Percentiles rank a stretch among this genome's conserved stretches.
Evolutionary conservation across 257 asterid species (phyloP).

Genomic region (Scutellaria baicalensis): DNA sequence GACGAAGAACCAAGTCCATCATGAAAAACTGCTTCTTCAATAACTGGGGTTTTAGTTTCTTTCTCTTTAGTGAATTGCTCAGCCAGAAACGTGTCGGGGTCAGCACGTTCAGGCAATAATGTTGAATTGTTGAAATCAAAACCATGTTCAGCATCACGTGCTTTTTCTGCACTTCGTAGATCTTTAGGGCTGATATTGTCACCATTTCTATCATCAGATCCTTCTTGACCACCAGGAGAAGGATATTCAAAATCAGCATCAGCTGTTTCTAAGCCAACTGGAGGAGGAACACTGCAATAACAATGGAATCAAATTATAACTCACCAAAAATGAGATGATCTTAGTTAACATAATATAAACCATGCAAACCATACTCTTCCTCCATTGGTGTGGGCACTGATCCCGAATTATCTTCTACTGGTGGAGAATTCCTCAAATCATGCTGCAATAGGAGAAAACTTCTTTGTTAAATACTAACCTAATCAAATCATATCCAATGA

Average conservation of each 20-base stretch:
- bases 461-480: background rate
- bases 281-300: slow-evolving; percentile 44
- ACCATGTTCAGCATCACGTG: slow-evolving; percentile 47
- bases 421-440: slow-evolving; percentile 21
- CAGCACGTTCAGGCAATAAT: slow-evolving; percentile 41
- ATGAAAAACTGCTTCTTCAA: slow-evolving; percentile 32
- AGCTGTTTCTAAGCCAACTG: slow-evolving; percentile 21
- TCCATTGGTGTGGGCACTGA: slow-evolving; percentile 42
- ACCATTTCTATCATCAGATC: slow-evolving; percentile 11
- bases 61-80: slow-evolving; percentile 48
- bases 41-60: slow-evolving; percentile 26
- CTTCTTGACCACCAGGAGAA: slow-evolving; percentile 23
- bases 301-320: slow-evolving; percentile 6
- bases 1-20: slow-evolving; percentile 30
- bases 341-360: background rate
- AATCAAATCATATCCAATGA: background rate
- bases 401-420: slow-evolving; percentile 27
- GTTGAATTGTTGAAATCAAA: slow-evolving; percentile 31
- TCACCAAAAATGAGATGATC: slow-evolving; percentile 2
- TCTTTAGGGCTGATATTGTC: slow-evolving; percentile 26
- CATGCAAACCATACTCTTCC: slow-evolving; percentile 49
- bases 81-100: slow-evolving; percentile 50
- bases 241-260: slow-evolving; percentile 11
- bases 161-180: slow-evolving; percentile 36
- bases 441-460: slow-evolving; percentile 26